Evolutionary conservation across 345 rosid species (phyloP).

Genomic region (Leavenworthia alabamica): DNA sequence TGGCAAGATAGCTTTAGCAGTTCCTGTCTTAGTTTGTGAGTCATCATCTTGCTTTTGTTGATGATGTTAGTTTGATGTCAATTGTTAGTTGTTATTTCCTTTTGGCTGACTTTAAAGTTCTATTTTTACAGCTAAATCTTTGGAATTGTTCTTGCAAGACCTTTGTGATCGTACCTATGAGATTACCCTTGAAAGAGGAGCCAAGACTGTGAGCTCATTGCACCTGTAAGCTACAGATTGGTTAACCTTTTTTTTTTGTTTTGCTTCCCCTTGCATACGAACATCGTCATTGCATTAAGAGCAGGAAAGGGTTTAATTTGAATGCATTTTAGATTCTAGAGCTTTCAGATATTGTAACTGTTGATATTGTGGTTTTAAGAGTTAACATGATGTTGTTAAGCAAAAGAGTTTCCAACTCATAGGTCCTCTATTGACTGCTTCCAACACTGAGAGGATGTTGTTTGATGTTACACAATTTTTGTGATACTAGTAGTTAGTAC

Average conservation of each 20-base stretch:
- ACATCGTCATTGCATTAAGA: not conserved
- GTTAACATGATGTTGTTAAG: conserved; percentile 22
- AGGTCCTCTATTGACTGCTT: conserved; percentile 4
- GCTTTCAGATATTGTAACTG: conserved; percentile 2
- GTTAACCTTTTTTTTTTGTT: not conserved
- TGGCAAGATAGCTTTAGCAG: conserved; percentile 95
- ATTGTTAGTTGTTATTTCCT: not conserved
- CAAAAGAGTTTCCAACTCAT: conserved; percentile 24
- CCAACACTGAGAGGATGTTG: conserved; percentile 22
- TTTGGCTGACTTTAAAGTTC: conserved; percentile 10
- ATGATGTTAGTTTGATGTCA: not conserved
- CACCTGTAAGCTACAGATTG: conserved; percentile 66
- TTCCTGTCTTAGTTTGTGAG: conserved; percentile 98
- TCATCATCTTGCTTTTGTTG: conserved; percentile 6
- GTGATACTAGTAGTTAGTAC: no score
- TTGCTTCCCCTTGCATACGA: not conserved
- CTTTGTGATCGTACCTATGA: conserved; percentile 94
- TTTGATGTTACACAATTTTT: conserved; percentile 6
- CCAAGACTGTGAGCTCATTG: conserved; percentile 87
- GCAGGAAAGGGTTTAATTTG: not conserved
- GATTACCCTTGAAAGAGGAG: conserved; percentile 93
- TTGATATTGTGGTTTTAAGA: conserved; percentile 12
- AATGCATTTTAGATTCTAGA: conserved; percentile 1
- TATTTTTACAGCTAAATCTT: conserved; percentile 74
- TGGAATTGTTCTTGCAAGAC: conserved; percentile 98